Evolutionary conservation across 371 early-diverging fungal genomes (phyloP).

Genomic region (Apophysomyces ossiformis): DNA sequence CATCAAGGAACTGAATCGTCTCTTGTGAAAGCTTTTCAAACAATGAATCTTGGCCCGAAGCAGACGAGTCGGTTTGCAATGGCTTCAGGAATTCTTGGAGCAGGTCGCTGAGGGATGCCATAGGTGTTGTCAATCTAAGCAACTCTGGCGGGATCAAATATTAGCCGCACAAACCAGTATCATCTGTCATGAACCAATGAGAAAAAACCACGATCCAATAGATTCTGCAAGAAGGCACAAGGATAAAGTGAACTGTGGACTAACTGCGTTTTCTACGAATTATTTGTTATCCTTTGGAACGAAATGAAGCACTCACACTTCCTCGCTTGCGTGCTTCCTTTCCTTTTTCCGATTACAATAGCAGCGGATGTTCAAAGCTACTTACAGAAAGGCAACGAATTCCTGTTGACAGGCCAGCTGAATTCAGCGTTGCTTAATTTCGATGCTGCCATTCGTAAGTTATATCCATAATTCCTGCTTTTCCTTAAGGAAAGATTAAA

Average conservation of each 20-base stretch:
- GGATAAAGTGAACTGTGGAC: no score
- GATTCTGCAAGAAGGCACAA: neutral
- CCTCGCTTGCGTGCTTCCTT: conserved; percentile 40
- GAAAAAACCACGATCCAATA: conserved; percentile 4
- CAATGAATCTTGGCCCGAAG: neutral
- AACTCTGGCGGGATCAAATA: neutral
- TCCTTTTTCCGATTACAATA: conserved; percentile 27
- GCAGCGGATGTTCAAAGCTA: conserved; percentile 54
- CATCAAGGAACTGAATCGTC: conserved; percentile 28
- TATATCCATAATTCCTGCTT: neutral
- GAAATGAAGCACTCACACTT: conserved; percentile 20
- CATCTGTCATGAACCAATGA: neutral
- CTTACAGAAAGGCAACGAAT: conserved; percentile 69
- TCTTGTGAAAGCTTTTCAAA: conserved; percentile 21
- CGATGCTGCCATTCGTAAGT: conserved; percentile 74
- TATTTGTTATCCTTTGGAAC: neutral
- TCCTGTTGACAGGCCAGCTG: conserved; percentile 58
- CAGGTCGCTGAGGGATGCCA: conserved; percentile 10
- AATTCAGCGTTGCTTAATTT: conserved; percentile 72
- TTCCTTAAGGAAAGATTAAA: neutral
- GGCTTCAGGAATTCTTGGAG: conserved; percentile 6
- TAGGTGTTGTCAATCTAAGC: neutral
- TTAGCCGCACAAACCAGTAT: neutral
- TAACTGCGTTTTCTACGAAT: no score
- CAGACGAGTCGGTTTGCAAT: neutral